Evolutionary conservation across 805 yeast species (phyloP), one percentile per base, ranked within the genome.

Genomic region (Wickerhamomyces sydowiorum): DNA sequence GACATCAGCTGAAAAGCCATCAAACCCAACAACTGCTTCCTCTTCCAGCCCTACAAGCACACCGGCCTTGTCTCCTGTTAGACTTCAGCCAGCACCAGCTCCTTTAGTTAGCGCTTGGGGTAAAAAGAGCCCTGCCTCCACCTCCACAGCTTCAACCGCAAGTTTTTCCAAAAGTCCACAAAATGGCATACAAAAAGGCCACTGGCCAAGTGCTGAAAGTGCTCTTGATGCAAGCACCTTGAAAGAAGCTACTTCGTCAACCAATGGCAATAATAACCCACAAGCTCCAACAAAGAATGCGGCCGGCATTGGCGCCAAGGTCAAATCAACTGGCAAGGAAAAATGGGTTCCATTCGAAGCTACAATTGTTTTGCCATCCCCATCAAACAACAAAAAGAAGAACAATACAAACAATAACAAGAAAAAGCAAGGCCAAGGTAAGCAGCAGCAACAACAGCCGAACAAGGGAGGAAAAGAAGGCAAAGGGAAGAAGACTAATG

Each of bases 261-360:
- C 33, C 9, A 30, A 8, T 24, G 10, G 21, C 12, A 18, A 14
- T 12, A 20, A 30, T 6, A 15, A 32, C 3, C 12, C 38, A 13
- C 8, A 37, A 30, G 15, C 36, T 5, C n/a, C 39, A 6, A 21
- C 39, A 5, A 40, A 37, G 22, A 28, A 34, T 20, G 36, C 35
- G 13, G 13, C 21, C 25, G 2, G 20, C 41, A 4, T 18, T 32
- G 35, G 22, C 4, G 6, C 41, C 23, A 38, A 33, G 13, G 51
- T 42, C 14, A 54, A 53, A 41, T 40, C 49, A 15, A 46, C 52
- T 17, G 59, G 59, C 5, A 79, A 76, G 53, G 83, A 76, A 49
- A 83, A 82, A 53, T 81, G 87, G 87, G 70, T 80, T 28, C 86
- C 86, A 15, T 75, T 72, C 53, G 72, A 77, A 46, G 85, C 78